These are phyloP conservation scores for Rhodotorula kratochvilovae DNA, from an alignment of 768 basidiomycete species.

Conservation along the genomic window DNA sequence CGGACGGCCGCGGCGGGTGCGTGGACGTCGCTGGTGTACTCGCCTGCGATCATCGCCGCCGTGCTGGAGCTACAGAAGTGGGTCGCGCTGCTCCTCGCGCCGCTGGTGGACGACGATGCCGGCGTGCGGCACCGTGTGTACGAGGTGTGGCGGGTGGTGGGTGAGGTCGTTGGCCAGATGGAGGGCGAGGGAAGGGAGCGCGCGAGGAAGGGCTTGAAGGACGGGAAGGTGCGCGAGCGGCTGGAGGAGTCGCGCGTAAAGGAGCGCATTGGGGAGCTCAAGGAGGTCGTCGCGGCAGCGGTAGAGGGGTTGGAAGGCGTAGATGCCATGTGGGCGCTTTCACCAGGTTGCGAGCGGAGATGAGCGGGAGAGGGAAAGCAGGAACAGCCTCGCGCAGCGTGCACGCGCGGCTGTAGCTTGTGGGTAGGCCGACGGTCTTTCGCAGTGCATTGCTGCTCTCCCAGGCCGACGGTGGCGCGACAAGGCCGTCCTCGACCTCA, in stretches of 20 bases:
- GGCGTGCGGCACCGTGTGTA: conserved; percentile 27
- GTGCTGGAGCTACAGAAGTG: background rate
- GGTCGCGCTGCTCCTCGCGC: conserved; percentile 14
- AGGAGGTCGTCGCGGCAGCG: background rate
- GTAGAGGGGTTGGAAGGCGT: background rate
- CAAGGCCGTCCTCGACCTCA: no score
- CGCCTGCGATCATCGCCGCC: conserved; percentile 46
- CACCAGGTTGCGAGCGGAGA: no score
- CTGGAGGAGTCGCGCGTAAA: conserved; percentile 1
- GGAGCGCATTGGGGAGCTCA: background rate
- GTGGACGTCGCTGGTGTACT: conserved; percentile 69
- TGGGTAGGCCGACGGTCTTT: no score
- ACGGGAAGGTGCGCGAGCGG: background rate
- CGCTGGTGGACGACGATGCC: conserved; percentile 14
- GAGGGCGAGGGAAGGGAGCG: background rate
- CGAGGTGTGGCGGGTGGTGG: conserved; percentile 23
- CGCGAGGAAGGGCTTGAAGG: background rate
- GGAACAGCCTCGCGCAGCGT: no score
- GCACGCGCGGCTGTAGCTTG: no score
- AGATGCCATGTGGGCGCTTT: no score
- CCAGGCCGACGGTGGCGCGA: no score
- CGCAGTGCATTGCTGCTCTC: no score
- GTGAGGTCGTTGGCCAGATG: background rate
- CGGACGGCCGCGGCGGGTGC: conserved; percentile 86
- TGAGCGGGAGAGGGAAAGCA: no score